Base-by-base conservation (phyloP, 768 basidiomycete genomes). In the Infundibulicybe gibba region DNA sequence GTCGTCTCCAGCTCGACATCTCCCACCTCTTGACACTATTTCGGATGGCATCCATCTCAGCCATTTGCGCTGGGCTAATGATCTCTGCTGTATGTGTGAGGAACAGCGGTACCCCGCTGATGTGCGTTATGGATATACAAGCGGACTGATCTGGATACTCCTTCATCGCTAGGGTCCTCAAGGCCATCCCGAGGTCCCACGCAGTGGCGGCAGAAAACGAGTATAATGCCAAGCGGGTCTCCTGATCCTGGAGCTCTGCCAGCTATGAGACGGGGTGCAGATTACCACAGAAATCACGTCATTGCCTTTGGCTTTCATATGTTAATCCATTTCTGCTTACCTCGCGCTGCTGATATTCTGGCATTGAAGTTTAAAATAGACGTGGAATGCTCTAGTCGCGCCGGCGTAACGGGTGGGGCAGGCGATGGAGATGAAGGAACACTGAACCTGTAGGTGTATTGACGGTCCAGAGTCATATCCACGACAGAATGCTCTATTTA, bases 331-430 rank as follows among this genome's bases (percentile, higher is more conserved):
- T 34, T 15, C 6, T 39, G 40, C 47, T 32, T 10, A 43, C 47
- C 37, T 52, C 50, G 40, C 50, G 47, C 40, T 52, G 46, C 38
- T 48, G 41, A 43, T 50, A 34, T 19, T 52, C 51, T 19, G 47
- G 47, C 50, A 52, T 52, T 25, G 8, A 25, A 25, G 25, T 4
- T 3, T 25, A 25, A 25, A 3, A 8, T 8, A 4, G 25, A 25
- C 8, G 3, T 8, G 8, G 25, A 25, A 25, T 25, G 25, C 25
- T 3, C 4, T 25, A 25, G 4, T 8, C 8, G 25, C 25, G 8
- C 25, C 25, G 25, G 25, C 8, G 25, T 3, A 8, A 8, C 25
- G 8, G 25, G 25, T 25, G 25, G 25, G 8, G 25, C 8, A 25
- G 25, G 25, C 25, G 25, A 25, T 25, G 25, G 25, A 8, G 25